These are phyloP conservation scores for Penicillium janthinellum DNA, from an alignment of 2,329 filamentous ascomycete species.

Conservation along the genomic window DNA sequence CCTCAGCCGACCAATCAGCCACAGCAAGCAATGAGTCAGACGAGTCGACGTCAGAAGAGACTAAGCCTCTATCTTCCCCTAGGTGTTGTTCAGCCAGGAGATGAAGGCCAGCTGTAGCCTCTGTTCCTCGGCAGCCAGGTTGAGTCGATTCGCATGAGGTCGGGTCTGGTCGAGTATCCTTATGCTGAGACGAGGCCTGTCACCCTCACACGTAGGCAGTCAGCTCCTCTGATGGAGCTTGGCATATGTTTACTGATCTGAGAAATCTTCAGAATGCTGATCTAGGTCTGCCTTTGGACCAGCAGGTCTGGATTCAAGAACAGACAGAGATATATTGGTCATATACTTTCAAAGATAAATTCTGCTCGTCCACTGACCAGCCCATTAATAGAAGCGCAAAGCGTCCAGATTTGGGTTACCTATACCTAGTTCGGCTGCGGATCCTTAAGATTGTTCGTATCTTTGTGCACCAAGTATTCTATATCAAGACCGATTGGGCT, in stretches of 20 bases:
- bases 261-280: conserved; percentile 23
- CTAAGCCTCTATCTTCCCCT: neutral
- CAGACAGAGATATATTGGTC: conserved; percentile 27
- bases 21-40: neutral
- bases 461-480: no score
- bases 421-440: no score
- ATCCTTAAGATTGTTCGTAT: no score
- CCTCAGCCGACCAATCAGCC: neutral
- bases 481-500: no score
- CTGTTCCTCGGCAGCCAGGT: conserved; percentile 29
- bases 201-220: conserved; percentile 23
- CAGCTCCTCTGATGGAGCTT: conserved; percentile 31
- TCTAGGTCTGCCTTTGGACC: conserved; percentile 21
- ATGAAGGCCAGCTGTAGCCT: neutral
- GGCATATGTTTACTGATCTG: conserved; percentile 26
- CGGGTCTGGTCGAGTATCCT: conserved; percentile 27
- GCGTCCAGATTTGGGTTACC: no score
- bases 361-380: neutral
- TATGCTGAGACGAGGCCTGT: conserved; percentile 22
- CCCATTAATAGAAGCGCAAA: neutral
- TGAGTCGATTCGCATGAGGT: conserved; percentile 24
- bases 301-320: conserved; percentile 24
- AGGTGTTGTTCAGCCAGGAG: neutral
- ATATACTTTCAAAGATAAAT: conserved; percentile 27
- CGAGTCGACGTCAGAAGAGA: neutral